phyloP scores from a whole-genome alignment of 768 basidiomycete genomes.

The Leccinum obscurum region DNA sequence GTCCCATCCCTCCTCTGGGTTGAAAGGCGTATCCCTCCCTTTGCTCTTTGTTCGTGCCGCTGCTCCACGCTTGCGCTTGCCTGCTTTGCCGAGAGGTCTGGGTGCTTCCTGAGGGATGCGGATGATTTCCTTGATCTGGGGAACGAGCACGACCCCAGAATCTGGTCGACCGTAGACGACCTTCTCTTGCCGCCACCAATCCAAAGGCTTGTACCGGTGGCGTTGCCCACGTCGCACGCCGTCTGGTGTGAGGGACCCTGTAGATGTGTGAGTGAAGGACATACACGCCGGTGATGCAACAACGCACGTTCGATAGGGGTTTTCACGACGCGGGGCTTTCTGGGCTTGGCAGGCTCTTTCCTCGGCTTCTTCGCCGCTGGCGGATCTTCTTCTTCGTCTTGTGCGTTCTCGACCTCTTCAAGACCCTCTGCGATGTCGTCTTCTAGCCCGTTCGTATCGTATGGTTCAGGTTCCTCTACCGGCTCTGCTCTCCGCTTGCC shows the following conservation, averaged over 20 bases:
- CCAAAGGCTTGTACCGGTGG: slow-evolving; percentile 69
- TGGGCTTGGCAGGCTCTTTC: slow-evolving; percentile 29
- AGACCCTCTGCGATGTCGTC: slow-evolving; percentile 45
- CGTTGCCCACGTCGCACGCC: slow-evolving; percentile 75
- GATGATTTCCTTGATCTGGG: slow-evolving; percentile 67
- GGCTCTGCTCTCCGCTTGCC: slow-evolving; percentile 42
- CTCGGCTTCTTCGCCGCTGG: slow-evolving; percentile 31
- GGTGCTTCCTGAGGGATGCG: slow-evolving; percentile 52
- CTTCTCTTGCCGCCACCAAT: slow-evolving; percentile 93
- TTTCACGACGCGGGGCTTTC: slow-evolving; percentile 25
- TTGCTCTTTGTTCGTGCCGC: slow-evolving; percentile 38
- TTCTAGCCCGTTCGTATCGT: slow-evolving; percentile 34
- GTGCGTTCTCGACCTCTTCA: slow-evolving; percentile 53
- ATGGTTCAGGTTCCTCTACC: slow-evolving; percentile 15
- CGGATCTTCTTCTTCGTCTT: slow-evolving; percentile 41
- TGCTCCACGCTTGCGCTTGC: slow-evolving; percentile 36
- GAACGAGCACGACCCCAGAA: slow-evolving; percentile 51
- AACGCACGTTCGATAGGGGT: slow-evolving; percentile 28
- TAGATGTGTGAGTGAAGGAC: slow-evolving; percentile 11
- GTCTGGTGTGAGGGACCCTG: slow-evolving; percentile 30
- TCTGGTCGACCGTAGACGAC: slow-evolving; percentile 74
- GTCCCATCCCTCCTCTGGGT: slow-evolving; percentile 85
- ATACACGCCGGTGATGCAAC: not conserved
- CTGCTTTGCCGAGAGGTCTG: slow-evolving; percentile 45
- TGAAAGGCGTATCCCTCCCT: slow-evolving; percentile 30